A percentile compares a stretch with the other conserved stretches of the same genome.
Evolutionary conservation across 73 alveolate species (phyloP).

Genomic region (Effrenium voratum): DNA sequence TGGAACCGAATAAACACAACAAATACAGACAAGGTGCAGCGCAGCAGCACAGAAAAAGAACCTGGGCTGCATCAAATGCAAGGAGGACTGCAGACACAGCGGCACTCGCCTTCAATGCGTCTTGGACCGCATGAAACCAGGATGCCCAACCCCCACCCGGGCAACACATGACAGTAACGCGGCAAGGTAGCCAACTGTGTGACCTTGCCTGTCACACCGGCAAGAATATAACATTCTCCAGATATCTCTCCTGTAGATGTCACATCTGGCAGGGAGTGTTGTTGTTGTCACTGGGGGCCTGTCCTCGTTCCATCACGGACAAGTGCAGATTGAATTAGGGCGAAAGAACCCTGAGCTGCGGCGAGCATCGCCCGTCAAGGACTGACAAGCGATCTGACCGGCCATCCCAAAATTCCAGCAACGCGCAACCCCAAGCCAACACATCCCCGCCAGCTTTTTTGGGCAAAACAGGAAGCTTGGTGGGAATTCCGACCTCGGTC

Average conservation of each 20-base stretch:
- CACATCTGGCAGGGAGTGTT: background rate
- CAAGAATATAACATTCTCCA: constrained; percentile 62
- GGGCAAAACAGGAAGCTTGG: no score
- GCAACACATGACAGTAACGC: background rate
- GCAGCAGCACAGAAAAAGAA: constrained; percentile 75
- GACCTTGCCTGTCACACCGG: constrained; percentile 64
- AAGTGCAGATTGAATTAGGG: no score
- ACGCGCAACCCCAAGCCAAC: no score
- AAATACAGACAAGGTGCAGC: constrained; percentile 7
- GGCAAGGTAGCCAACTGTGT: constrained; percentile 55
- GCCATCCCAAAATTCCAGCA: no score
- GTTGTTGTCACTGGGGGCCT: background rate
- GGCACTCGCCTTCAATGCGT: no score
- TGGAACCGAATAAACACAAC: background rate
- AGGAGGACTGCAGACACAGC: no score
- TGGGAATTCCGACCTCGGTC: no score
- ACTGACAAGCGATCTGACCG: no score
- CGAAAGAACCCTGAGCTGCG: no score
- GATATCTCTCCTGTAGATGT: constrained; percentile 36
- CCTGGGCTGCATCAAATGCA: constrained; percentile 42
- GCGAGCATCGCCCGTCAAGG: no score
- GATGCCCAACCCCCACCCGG: no score
- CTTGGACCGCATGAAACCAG: background rate
- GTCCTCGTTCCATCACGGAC: constrained; percentile 78
- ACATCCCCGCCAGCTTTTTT: no score